Evolutionary conservation across 345 rosid genomes (phyloP).

Genomic region (Linum trigynum): DNA sequence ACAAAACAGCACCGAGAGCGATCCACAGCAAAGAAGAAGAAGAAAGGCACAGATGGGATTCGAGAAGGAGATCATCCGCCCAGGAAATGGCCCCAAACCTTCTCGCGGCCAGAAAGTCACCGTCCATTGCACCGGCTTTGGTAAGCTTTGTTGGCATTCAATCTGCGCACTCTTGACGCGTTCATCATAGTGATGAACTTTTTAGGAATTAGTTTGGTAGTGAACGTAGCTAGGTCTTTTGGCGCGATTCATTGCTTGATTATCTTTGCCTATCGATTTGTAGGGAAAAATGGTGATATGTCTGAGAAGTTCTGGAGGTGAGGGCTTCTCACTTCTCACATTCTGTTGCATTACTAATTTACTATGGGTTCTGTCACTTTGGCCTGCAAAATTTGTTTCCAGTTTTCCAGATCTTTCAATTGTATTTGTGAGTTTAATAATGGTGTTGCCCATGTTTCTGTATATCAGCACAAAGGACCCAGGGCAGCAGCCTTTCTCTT

Average conservation of each 20-base stretch:
- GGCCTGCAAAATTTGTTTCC: not conserved
- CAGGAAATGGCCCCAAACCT: constrained; percentile 51
- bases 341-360: not conserved
- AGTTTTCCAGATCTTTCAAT: not conserved
- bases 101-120: constrained; percentile 50
- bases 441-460: constrained; percentile 6
- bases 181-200: not conserved
- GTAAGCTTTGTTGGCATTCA: constrained; percentile 13
- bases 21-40: not conserved
- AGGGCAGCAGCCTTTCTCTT: constrained; percentile 72
- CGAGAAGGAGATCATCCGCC: constrained; percentile 47
- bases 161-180: not conserved
- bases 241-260: not conserved
- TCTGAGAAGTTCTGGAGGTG: constrained; percentile 92
- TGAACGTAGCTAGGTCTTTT: not conserved
- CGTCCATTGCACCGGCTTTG: constrained; percentile 68
- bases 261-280: constrained; percentile 5
- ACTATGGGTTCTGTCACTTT: not conserved
- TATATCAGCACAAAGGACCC: constrained; percentile 69
- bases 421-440: constrained; percentile 5
- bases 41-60: constrained; percentile 32
- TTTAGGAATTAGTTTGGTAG: not conserved
- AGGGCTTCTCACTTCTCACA: constrained; percentile 3
- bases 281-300: constrained; percentile 85
- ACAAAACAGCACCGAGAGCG: not conserved